Evolutionary conservation across 129 eudicot genomes (phyloP).

Genomic region (Heracleum sosnowskyi): DNA sequence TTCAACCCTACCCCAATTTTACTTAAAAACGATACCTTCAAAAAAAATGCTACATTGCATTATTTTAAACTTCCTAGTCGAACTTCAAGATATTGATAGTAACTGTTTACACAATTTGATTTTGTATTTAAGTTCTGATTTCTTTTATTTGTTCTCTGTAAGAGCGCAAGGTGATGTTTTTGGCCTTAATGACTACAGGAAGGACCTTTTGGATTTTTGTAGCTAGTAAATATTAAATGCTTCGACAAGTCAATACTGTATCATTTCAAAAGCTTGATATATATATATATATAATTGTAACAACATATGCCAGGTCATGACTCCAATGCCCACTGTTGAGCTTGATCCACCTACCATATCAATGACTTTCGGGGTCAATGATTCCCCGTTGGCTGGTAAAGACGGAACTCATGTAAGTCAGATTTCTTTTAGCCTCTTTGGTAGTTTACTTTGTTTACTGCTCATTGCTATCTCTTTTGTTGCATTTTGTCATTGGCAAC

Average conservation of each 20-base stretch:
- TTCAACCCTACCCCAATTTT: no score
- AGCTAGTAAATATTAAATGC: background rate
- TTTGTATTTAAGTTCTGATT: background rate
- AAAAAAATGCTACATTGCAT: background rate
- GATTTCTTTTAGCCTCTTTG: background rate
- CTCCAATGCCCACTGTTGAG: conserved; percentile 77
- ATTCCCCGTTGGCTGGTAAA: conserved; percentile 95
- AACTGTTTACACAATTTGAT: background rate
- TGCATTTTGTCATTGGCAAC: background rate
- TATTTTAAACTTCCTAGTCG: background rate
- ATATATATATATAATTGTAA: conserved; percentile 1
- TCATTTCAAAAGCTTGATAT: background rate
- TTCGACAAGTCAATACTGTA: background rate
- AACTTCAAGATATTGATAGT: background rate
- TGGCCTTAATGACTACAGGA: background rate
- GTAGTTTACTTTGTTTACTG: background rate
- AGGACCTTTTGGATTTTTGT: background rate
- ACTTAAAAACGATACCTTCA: no score
- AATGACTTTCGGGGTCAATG: conserved; percentile 98
- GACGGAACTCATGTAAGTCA: conserved; percentile 86
- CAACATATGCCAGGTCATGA: conserved; percentile 51
- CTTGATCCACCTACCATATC: conserved; percentile 98
- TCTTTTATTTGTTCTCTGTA: background rate
- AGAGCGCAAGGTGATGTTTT: background rate
- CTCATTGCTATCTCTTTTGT: background rate